Base-by-base conservation (phyloP, 2,329 filamentous ascomycete genomes). In the Penicillium glabrum region DNA sequence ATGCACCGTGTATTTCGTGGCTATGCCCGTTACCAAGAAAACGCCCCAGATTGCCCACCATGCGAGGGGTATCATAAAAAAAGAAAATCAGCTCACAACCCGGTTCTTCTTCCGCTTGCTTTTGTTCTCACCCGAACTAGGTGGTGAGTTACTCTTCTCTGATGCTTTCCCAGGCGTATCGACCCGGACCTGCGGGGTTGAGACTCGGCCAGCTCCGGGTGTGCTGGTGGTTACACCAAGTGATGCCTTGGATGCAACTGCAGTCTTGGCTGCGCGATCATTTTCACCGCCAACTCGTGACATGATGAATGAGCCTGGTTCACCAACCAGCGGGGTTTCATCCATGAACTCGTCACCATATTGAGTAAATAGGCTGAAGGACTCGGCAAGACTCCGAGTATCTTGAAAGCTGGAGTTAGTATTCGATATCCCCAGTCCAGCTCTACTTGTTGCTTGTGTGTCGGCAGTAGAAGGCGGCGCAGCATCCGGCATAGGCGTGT, bases 291-390 rank as follows among this genome's bases (percentile, higher is more conserved):
- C 72, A 6, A 65, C 62, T 51, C 75, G 77, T 7, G 79, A 78
- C 61, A 87, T 79, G 53, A 84, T 82, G 62, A 88, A 87, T 5
- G 80, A 80, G 29, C 86, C 86, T 0, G 86, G 86, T 67, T 88
- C 86, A 47, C 86, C 86, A 8, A 82, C 75, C 14, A 88, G 72
- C 0, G 86, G 84, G 58, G 82, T 86, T 64, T 87, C 85, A 67
- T 88, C 86, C 76, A 84, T 84, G 72, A 80, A 88, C 60, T 88
- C 85, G 61, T 85, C 80, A 14, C 80, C 82, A 65, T 83, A 86
- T 8, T 74, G 73, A 13, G 82, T 73, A 24, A 81, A 79, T 33
- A 86, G 75, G 35, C 69, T 72, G 51, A 85, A 77, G 9, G 82
- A 81, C 21, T 81, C 76, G 19, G 72, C 72, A 2, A 81, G 67